Base-by-base conservation (phyloP, 1,139 yeast species). In the Starmera stellimalicola region DNA sequence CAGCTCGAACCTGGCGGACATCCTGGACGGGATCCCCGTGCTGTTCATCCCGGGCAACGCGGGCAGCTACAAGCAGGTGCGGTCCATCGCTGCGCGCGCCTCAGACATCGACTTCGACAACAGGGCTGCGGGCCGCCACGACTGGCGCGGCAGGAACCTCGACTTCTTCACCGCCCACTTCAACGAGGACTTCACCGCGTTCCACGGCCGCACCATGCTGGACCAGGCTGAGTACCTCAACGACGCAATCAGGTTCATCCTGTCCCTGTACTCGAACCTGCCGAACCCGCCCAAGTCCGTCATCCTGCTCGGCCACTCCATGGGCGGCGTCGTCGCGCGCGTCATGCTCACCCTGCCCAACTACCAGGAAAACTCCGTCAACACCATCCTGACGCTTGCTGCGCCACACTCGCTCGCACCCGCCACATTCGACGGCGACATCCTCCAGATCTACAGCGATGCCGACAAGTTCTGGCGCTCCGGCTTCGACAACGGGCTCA, bases 11-110 rank as follows among this genome's bases (percentile, higher is more conserved):
- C 59, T 60, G 26, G 54, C 55, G 8, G 58, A 57, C 9, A 57
- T 57, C 9, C 54, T 80, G 23, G 68, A 68, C 33, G 98, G 97
- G 0, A 69, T 80, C 1, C 99, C 99, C 0, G 85, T 84, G 1
- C 60, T 93, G 16, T 93, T 93, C 52, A 81, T 93, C 26, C 98
- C 98, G 0, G 99, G 99, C 0, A 93, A 93, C 53, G 98, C 98
- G 1, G 98, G 99, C 1, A 81, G 94, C 43, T 87, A 76, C 55
- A 73, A 77, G 44, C 99, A 93, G 57, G 94, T 75, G 8, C 64
- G 98, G 36, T 82, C 95, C 1, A 70, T 93, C n/a, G 98, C 97
- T 1, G 77, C 96, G 1, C 79, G 78, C 42, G 59, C 79, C 19
- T 65, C 88, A 2, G 65, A 67, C 33, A 51, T 73, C 6, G 75